Evolutionary conservation across 805 yeast species (phyloP).

Genomic region (Myxozyma kluyveri): DNA sequence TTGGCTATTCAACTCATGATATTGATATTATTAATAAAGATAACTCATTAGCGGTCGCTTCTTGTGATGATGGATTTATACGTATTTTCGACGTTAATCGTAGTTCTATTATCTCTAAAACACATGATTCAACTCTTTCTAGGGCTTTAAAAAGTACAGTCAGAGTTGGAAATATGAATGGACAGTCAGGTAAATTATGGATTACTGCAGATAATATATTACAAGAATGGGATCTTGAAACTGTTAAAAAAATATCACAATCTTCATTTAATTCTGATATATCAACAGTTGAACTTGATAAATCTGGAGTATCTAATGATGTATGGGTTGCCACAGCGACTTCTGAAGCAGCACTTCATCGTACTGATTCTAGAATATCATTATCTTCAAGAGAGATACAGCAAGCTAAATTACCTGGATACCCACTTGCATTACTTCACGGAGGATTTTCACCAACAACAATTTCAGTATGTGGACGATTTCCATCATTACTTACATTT

Average conservation of each 20-base stretch:
- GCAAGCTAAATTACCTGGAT: conserved; percentile 13
- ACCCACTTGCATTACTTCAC: conserved; percentile 15
- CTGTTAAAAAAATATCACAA: neutral
- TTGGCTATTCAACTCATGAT: neutral
- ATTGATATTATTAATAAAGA: neutral
- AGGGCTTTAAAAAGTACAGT: conserved; percentile 7
- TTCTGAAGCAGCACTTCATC: neutral
- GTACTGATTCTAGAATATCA: neutral
- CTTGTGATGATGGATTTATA: neutral
- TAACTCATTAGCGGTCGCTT: neutral
- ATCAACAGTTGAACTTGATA: too few relatives aligned
- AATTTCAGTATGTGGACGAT: conserved; percentile 22
- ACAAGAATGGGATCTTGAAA: conserved; percentile 20
- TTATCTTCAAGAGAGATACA: neutral
- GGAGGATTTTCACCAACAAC: conserved; percentile 12
- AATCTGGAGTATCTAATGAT: neutral
- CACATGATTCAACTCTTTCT: conserved; percentile 1
- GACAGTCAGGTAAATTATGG: conserved; percentile 10
- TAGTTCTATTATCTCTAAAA: conserved; percentile 5
- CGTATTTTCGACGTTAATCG: neutral
- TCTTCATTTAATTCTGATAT: neutral
- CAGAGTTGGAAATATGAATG: conserved; percentile 9
- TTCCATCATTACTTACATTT: conserved; percentile 23
- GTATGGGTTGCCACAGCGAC: neutral
- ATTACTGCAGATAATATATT: conserved; percentile 17